Evolutionary conservation across 164 flowering plant genomes (phyloP), one percentile per base, ranked within the genome.

Genomic region (Kalanchoe fedtschenkoi): DNA sequence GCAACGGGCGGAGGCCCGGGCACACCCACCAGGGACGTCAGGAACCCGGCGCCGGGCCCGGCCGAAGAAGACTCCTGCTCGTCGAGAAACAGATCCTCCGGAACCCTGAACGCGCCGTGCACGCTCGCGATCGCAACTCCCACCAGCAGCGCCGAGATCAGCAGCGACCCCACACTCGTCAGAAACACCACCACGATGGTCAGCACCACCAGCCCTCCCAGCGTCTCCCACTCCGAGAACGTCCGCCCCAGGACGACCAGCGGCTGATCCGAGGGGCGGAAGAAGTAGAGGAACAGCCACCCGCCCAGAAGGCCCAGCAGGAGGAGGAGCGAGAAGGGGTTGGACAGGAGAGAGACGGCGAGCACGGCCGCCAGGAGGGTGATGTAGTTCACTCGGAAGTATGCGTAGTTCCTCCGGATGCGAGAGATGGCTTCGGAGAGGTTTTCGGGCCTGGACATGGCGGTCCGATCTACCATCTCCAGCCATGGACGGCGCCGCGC

Each of bases 11-110:
- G 28, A 10, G 54, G 70, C 3, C 83, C 66, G 24, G 88, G 82
- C 5, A 89, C 78, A 6, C 78, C 81, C n/a, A 83, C 81, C 37
- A 91, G 74, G 79, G 82, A 84, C 2, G 95, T 84, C 34, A 91
- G 74, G 71, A 91, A 78, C 6, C 96, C 95, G 4, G 79, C 38
- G 35, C 54, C 29, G 1, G 28, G 76, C 21, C 54, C 54, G 10
- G 8, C 24, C 8, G 54, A 47, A 22, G 14, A 2, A 74, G 71
- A 4, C 30, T 86, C 87, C 60, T 79, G 88, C 28, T 85, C 93
- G 41, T 87, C 96, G 34, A 87, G 70, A 74, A 87, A 89, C 60
- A 89, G 74, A 69, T 89, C 96, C 41, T 89, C 96, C 0, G 95
- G 91, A 42, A 71, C 82, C 73, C 89, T 72, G 67, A 85, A 82